phyloP scores from a whole-genome alignment of 306 rosid genomes.

The Quercus aquifolioides region DNA sequence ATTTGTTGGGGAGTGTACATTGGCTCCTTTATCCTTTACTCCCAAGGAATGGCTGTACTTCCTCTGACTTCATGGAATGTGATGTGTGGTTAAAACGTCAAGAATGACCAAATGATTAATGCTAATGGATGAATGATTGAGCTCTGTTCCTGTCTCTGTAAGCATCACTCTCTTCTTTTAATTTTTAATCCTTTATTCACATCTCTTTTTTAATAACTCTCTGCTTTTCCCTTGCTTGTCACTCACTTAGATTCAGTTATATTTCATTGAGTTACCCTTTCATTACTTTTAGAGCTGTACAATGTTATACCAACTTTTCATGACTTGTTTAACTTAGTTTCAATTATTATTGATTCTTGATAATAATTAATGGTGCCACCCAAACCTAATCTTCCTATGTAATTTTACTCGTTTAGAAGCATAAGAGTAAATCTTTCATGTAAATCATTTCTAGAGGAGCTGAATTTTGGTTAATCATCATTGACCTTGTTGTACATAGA shows the following conservation, averaged over 20 bases:
- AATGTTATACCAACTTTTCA: neutral
- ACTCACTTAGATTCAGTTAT: neutral
- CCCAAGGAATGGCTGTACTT: slow-evolving; percentile 31
- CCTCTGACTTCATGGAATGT: slow-evolving; percentile 60
- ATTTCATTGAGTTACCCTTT: neutral
- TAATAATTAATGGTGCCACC: neutral
- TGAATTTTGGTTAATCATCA: neutral
- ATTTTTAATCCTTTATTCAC: neutral
- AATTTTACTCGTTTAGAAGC: neutral
- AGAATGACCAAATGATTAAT: slow-evolving; percentile 27
- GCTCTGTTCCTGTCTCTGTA: slow-evolving; percentile 15
- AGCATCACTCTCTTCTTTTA: slow-evolving; percentile 8
- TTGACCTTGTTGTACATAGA: neutral
- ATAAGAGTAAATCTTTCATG: neutral
- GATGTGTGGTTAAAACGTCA: slow-evolving; percentile 70
- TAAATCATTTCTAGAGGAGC: neutral
- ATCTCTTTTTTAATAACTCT: neutral
- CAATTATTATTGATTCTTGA: too few species aligned
- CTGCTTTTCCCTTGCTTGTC: neutral
- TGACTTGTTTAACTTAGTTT: neutral
- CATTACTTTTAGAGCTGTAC: neutral
- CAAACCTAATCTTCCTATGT: neutral
- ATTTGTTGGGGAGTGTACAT: slow-evolving; percentile 61
- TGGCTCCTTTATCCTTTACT: slow-evolving; percentile 55
- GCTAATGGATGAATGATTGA: slow-evolving; percentile 45